A percentile compares a stretch with the other conserved stretches of the same genome.
Evolutionary conservation across 1,284 basidiomycete species (phyloP).

Genomic region (Vanrija sp.): DNA sequence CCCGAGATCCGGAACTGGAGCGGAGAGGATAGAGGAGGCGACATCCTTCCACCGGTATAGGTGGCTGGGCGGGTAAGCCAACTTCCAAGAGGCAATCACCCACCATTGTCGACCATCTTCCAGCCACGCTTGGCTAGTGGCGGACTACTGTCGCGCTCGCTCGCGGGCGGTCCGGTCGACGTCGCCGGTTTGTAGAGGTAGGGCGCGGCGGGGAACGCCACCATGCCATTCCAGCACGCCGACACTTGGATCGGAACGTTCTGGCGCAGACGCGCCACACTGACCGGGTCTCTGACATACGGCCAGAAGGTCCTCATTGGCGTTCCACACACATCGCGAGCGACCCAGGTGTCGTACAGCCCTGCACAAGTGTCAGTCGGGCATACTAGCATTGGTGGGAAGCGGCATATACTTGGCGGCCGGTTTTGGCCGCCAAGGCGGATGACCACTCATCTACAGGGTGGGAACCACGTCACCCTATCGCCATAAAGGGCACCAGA

Average conservation of each 20-base stretch:
- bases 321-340: constrained; percentile 50
- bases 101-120: constrained; percentile 41
- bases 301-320: constrained; percentile 56
- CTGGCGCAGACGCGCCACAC: constrained; percentile 43
- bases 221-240: constrained; percentile 53
- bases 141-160: not conserved
- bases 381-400: too few relatives aligned
- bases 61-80: constrained; percentile 37
- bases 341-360: constrained; percentile 55
- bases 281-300: constrained; percentile 53
- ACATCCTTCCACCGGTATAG: constrained; percentile 35
- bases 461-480: too few relatives aligned
- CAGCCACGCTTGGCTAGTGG: constrained; percentile 24
- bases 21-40: constrained; percentile 47
- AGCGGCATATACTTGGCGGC: too few relatives aligned
- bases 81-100: constrained; percentile 35
- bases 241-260: constrained; percentile 56
- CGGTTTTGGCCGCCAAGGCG: too few relatives aligned
- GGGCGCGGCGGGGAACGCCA: constrained; percentile 54
- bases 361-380: constrained; percentile 4
- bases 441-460: too few relatives aligned
- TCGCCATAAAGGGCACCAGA: not conserved
- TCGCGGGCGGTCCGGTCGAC: constrained; percentile 10
- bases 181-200: constrained; percentile 47
- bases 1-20: constrained; percentile 53